phyloP scores from a whole-genome alignment of 768 basidiomycete species.

The Coprinopsis sp. region DNA sequence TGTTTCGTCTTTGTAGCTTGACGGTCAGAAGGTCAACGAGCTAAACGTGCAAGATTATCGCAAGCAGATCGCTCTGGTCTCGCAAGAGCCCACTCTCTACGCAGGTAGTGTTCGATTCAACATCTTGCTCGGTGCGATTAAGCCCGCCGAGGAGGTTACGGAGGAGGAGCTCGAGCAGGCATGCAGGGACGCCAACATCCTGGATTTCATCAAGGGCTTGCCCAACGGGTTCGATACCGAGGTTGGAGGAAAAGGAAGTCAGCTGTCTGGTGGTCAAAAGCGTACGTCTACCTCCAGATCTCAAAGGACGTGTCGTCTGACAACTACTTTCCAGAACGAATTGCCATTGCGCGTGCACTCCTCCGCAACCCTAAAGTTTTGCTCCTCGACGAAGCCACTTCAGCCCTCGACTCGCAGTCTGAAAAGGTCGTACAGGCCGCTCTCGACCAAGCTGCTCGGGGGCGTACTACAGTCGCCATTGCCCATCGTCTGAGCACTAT shows the following conservation, averaged over 20 bases:
- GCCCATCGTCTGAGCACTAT: slow-evolving; percentile 86
- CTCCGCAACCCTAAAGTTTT: slow-evolving; percentile 78
- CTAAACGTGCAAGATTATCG: slow-evolving; percentile 76
- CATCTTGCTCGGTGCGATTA: slow-evolving; percentile 70
- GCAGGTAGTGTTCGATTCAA: slow-evolving; percentile 81
- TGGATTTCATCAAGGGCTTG: slow-evolving; percentile 77
- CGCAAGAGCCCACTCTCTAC: slow-evolving; percentile 80
- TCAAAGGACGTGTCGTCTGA: slow-evolving; percentile 19
- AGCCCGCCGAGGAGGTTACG: slow-evolving; percentile 65
- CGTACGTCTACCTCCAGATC: slow-evolving; percentile 31
- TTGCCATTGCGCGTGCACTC: slow-evolving; percentile 78
- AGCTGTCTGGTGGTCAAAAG: slow-evolving; percentile 77
- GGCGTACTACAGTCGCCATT: slow-evolving; percentile 84
- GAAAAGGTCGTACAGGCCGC: slow-evolving; percentile 89
- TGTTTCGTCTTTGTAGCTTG: slow-evolving; percentile 36
- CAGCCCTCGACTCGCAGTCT: slow-evolving; percentile 75
- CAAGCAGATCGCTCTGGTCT: slow-evolving; percentile 75
- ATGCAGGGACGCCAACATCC: slow-evolving; percentile 75
- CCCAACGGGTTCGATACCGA: slow-evolving; percentile 81
- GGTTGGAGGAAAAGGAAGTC: slow-evolving; percentile 78
- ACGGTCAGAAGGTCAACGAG: slow-evolving; percentile 58
- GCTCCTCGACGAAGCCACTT: slow-evolving; percentile 76
- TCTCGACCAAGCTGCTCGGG: slow-evolving; percentile 79
- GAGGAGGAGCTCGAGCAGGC: slow-evolving; percentile 74
- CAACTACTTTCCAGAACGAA: slow-evolving; percentile 30